These are phyloP conservation scores for Candida golubevii DNA, from an alignment of 805 yeast species.

Conservation along the genomic window DNA sequence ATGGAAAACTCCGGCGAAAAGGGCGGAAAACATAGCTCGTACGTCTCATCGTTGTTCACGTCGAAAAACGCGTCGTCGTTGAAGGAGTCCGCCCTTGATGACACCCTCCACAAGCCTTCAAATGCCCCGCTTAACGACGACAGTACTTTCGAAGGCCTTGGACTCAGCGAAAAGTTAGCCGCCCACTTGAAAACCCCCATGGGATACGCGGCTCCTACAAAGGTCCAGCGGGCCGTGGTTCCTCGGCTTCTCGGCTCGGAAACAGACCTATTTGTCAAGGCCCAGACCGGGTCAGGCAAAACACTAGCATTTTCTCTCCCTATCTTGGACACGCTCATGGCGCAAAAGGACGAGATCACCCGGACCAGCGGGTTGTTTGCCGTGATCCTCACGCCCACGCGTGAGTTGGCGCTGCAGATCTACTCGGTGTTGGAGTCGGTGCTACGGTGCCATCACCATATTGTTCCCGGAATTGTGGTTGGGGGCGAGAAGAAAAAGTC, in stretches of 20 bases:
- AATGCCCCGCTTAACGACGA: slow-evolving; percentile 81
- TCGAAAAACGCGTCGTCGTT: slow-evolving; percentile 43
- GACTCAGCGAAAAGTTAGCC: slow-evolving; percentile 52
- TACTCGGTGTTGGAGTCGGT: slow-evolving; percentile 73
- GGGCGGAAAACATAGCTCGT: slow-evolving; percentile 57
- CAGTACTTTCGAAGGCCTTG: slow-evolving; percentile 67
- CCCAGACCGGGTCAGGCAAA: slow-evolving; percentile 98
- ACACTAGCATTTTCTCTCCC: slow-evolving; percentile 87
- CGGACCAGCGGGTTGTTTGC: slow-evolving; percentile 87
- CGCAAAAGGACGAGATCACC: slow-evolving; percentile 37
- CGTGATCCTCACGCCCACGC: slow-evolving; percentile 83
- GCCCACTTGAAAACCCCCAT: slow-evolving; percentile 54
- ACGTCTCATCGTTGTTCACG: slow-evolving; percentile 79
- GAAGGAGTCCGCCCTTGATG: slow-evolving; percentile 45
- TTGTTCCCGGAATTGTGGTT: slow-evolving; percentile 93
- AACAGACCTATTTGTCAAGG: slow-evolving; percentile 80
- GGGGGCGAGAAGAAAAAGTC: slow-evolving; percentile 98
- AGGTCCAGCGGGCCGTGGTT: slow-evolving; percentile 76
- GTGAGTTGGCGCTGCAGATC: slow-evolving; percentile 91
- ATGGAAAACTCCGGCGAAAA: slow-evolving; percentile 47
- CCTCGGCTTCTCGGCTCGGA: slow-evolving; percentile 48
- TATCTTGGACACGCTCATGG: slow-evolving; percentile 67
- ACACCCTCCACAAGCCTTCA: slow-evolving; percentile 51
- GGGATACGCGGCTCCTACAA: slow-evolving; percentile 67
- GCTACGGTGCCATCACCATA: slow-evolving; percentile 71